Evolutionary conservation across 768 basidiomycete genomes (phyloP), one percentile per base, ranked within the genome.

Genomic region (Scleroderma citrinum): DNA sequence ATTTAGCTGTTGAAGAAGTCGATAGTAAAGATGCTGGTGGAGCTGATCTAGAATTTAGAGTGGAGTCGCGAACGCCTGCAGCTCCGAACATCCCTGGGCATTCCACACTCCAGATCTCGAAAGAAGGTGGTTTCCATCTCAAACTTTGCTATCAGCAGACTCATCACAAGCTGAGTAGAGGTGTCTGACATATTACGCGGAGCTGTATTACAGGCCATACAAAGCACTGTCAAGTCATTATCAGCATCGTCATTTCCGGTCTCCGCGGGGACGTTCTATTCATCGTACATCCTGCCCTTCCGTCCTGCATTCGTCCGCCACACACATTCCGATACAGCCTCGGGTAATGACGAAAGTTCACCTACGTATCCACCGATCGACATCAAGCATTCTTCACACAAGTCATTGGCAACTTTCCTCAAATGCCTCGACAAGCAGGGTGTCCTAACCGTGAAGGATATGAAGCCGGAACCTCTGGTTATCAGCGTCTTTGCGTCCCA

Each of bases 351-450:
- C 20, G 34, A 13, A 24, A 62, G 38, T 44, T 61, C 63, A 55
- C 64, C 62, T 13, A 72, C 56, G 52, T 72, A 66, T 32, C 77
- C 59, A 39, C 73, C 52, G 36, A 76, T 87, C 50, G 87, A 78
- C 56, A 85, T 94, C 64, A 92, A 87, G 56, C 76, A 83, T 10
- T 92, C 89, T 1, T 76, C 76, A 2, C 78, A 83, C 71, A 96
- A 93, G 66, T 88, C 89, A 10, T 74, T 94, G 17, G 76, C 83
- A 2, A 75, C 83, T 1, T 93, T 95, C 70, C 74, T 96, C 58
- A 92, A 87, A 62, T 59, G 77, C 16, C 72, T 77, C 16, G 87
- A 90, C 52, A 94, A 94, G 61, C 78, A 81, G 7, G 76, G 76
- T 0, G 63, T 96, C 20, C 59, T 95, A 32, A 80, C 80, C 12